Percentiles rank a stretch among this genome's conserved stretches.
Conservation (phyloP, 331 rosid genomes). For the Quercus lobata region DNA sequence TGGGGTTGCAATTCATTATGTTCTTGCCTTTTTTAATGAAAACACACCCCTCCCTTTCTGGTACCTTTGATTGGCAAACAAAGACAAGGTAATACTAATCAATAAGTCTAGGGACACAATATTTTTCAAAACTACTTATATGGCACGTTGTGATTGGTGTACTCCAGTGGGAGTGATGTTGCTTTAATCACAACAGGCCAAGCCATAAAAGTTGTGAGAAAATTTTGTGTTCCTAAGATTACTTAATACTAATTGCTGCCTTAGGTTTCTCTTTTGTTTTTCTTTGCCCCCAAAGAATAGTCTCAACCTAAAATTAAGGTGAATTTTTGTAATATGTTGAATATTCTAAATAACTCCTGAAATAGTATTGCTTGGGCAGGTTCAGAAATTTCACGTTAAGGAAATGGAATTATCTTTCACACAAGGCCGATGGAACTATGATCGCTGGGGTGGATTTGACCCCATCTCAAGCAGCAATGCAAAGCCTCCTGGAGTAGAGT, state of each 20-base stretch:
- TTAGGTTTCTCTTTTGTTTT: too few relatives aligned
- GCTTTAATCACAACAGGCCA: too few relatives aligned
- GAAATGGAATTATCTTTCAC: slow-evolving; percentile 92
- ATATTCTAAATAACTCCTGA: slow-evolving; percentile 35
- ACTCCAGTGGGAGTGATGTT: too few relatives aligned
- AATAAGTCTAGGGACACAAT: too few relatives aligned
- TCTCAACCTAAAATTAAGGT: not conserved
- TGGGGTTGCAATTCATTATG: not conserved
- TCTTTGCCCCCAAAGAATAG: too few relatives aligned
- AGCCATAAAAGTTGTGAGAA: too few relatives aligned
- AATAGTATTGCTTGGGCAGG: slow-evolving; percentile 60
- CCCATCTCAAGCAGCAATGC: slow-evolving; percentile 80
- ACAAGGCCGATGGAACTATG: slow-evolving; percentile 95
- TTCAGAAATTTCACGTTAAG: slow-evolving; percentile 63
- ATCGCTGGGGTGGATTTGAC: slow-evolving; percentile 88
- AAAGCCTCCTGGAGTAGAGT: slow-evolving; percentile 93
- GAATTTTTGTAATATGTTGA: slow-evolving; percentile 2
- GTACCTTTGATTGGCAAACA: not conserved
- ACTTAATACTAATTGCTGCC: too few relatives aligned
- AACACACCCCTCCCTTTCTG: not conserved
- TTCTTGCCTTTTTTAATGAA: not conserved
- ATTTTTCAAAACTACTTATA: too few relatives aligned
- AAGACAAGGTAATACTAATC: not conserved
- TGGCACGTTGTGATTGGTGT: too few relatives aligned
- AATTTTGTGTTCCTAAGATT: too few relatives aligned